These are phyloP conservation scores for Candida tetrigidarum DNA, from an alignment of 1,139 yeast genomes.

Conservation along the genomic window DNA sequence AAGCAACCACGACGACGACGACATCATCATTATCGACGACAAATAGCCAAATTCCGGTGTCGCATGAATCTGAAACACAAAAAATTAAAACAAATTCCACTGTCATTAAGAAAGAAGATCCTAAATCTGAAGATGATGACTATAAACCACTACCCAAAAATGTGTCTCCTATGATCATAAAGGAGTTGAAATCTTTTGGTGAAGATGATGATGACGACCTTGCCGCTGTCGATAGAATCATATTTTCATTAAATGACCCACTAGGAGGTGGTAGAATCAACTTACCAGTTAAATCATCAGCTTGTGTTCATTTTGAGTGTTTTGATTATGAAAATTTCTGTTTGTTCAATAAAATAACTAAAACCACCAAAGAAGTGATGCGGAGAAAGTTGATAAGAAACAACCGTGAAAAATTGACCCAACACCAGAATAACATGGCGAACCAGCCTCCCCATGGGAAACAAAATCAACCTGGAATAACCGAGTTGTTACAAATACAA, in stretches of 20 bases:
- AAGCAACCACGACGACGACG: not conserved
- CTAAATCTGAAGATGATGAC: constrained; percentile 9
- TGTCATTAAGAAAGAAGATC: not conserved
- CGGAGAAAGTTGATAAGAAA: constrained; percentile 32
- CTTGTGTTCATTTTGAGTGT: constrained; percentile 49
- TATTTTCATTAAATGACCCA: constrained; percentile 37
- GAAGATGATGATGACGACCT: constrained; percentile 27
- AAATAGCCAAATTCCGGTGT: not conserved
- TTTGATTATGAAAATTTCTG: constrained; percentile 52
- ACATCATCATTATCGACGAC: not conserved
- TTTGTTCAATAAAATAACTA: constrained; percentile 39
- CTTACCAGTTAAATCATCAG: constrained; percentile 43
- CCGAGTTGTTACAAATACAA: not conserved
- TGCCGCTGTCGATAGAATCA: constrained; percentile 30
- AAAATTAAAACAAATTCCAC: not conserved
- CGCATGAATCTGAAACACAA: not conserved
- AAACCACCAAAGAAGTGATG: constrained; percentile 30
- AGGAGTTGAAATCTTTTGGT: constrained; percentile 26
- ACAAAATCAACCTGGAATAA: not conserved
- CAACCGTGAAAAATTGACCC: constrained; percentile 25
- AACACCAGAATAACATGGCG: constrained; percentile 22
- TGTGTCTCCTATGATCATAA: constrained; percentile 24
- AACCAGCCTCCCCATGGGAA: constrained; percentile 2
- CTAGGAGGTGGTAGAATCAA: constrained; percentile 40
- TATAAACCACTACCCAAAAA: constrained; percentile 33